These are phyloP conservation scores for Sanghuangporus sanghuang DNA, from an alignment of 1,284 basidiomycete species.

Conservation along the genomic window DNA sequence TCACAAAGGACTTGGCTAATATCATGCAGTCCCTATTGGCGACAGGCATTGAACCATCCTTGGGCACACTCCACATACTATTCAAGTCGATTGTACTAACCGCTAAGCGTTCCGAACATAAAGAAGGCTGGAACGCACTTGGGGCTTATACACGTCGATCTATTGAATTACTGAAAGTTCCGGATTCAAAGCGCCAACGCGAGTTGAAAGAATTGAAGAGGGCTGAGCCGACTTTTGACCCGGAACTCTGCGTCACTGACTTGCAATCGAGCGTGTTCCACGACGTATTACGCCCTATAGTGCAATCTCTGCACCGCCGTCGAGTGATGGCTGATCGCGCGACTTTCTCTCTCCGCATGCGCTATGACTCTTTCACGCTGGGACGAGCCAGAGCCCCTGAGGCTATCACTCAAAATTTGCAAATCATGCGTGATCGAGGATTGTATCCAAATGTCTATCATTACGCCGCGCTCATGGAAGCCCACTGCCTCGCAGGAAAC, in stretches of 20 bases:
- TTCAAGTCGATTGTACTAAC: slow-evolving; percentile 14
- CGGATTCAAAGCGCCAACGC: not conserved
- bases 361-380: slow-evolving; percentile 46
- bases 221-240: slow-evolving; percentile 36
- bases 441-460: slow-evolving; percentile 65
- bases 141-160: slow-evolving; percentile 25
- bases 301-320: slow-evolving; percentile 41
- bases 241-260: slow-evolving; percentile 41
- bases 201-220: not conserved
- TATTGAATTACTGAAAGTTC: slow-evolving; percentile 22
- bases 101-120: not conserved
- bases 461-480: slow-evolving; percentile 65
- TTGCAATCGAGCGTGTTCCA: slow-evolving; percentile 30
- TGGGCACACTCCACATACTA: slow-evolving; percentile 17
- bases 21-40: slow-evolving; percentile 5
- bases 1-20: slow-evolving; percentile 3
- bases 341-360: slow-evolving; percentile 55
- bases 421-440: slow-evolving; percentile 54
- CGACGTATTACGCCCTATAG: slow-evolving; percentile 37
- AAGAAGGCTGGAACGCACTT: slow-evolving; percentile 43
- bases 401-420: slow-evolving; percentile 48
- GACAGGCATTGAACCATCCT: slow-evolving; percentile 10
- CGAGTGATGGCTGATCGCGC: slow-evolving; percentile 49
- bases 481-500: slow-evolving; percentile 50
- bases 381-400: slow-evolving; percentile 37